These are phyloP conservation scores for Aspergillus sp. DNA, from an alignment of 2,329 filamentous ascomycete genomes.

Conservation along the genomic window DNA sequence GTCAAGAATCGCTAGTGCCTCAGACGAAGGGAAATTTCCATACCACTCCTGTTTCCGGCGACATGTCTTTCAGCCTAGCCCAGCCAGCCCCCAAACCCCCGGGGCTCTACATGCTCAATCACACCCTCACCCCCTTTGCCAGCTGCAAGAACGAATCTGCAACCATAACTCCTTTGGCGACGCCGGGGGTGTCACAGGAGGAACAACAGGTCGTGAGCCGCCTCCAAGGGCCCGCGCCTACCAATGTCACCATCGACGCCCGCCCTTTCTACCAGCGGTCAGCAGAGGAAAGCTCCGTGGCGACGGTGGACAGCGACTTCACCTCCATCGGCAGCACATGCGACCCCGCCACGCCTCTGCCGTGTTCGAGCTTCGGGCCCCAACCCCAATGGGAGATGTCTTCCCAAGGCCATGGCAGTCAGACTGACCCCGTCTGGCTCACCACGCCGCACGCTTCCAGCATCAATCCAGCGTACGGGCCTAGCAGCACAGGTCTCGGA, in stretches of 20 bases:
- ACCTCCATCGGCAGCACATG: constrained; percentile 1
- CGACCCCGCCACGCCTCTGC: constrained; percentile 1
- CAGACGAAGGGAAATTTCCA: background rate
- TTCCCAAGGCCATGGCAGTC: background rate
- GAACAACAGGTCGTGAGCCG: constrained; percentile 1
- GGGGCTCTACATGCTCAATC: constrained; percentile 2
- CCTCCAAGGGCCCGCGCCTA: constrained; percentile 8
- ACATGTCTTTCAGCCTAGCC: constrained; percentile 2
- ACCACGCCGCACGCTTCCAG: background rate
- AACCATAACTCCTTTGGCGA: constrained; percentile 5
- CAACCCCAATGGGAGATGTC: constrained; percentile 6
- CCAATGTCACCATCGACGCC: background rate
- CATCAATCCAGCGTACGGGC: background rate
- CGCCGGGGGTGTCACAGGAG: background rate
- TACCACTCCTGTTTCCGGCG: background rate
- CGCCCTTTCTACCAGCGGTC: constrained; percentile 3
- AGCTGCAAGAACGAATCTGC: constrained; percentile 10
- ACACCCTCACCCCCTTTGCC: constrained; percentile 11
- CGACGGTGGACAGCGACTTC: constrained; percentile 3
- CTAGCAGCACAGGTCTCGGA: background rate
- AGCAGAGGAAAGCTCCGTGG: constrained; percentile 2
- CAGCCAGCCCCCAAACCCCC: constrained; percentile 14
- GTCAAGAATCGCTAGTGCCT: constrained; percentile 1
- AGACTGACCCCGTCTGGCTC: constrained; percentile 3
- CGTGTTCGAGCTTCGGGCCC: constrained; percentile 8